Evolutionary conservation across 2,329 filamentous ascomycete genomes (phyloP).

Genomic region (Botrytis aclada): DNA sequence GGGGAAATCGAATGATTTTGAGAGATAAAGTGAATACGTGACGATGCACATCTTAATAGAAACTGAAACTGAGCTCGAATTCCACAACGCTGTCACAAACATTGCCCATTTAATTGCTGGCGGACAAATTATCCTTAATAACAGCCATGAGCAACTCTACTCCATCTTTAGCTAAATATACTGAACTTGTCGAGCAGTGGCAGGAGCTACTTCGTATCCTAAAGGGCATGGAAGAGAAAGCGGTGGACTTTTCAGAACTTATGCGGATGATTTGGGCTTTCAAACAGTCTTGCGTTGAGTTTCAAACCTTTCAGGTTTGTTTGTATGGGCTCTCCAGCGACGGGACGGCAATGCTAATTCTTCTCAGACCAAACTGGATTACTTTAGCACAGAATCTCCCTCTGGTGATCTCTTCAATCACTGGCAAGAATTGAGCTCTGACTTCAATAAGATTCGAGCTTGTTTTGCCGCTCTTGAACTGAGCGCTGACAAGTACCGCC

Average conservation of each 20-base stretch:
- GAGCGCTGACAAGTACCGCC: not conserved
- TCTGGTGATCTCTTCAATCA: not conserved
- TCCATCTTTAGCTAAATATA: not conserved
- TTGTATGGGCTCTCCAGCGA: too few relatives aligned
- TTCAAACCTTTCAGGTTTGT: not conserved
- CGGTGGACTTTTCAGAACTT: not conserved
- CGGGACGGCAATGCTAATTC: not conserved
- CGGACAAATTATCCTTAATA: not conserved
- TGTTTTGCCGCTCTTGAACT: not conserved
- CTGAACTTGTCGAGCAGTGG: not conserved
- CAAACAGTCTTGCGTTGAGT: not conserved
- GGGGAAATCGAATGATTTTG: not conserved
- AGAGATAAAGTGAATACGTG: not conserved
- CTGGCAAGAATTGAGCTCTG: not conserved
- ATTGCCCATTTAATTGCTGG: accelerated
- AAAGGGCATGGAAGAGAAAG: not conserved
- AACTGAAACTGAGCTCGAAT: not conserved
- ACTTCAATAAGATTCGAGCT: not conserved
- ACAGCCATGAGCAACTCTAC: not conserved
- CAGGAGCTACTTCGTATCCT: not conserved
- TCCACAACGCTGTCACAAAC: not conserved
- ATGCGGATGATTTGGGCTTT: not conserved
- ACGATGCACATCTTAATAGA: not conserved
- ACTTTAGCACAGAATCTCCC: not conserved
- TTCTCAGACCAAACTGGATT: not conserved